Percentiles rank a stretch among this genome's conserved stretches.
phyloP scores from a whole-genome alignment of 768 basidiomycete species.

The Cubamyces sp. region DNA sequence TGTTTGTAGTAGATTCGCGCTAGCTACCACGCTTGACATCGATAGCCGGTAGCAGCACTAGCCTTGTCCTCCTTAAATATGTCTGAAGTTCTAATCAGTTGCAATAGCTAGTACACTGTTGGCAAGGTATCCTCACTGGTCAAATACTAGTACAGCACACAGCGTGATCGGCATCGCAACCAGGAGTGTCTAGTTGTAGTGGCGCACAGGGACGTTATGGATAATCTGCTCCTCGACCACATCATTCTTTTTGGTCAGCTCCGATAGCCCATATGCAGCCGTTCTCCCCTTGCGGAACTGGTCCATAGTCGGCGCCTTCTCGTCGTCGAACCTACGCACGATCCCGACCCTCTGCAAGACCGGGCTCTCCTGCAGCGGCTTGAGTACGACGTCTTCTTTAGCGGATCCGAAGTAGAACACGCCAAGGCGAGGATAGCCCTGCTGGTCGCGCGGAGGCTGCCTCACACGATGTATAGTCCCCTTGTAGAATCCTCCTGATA shows the following conservation, averaged over 20 bases:
- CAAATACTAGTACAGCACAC: background rate
- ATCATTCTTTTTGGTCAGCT: slow-evolving; percentile 35
- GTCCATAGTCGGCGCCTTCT: slow-evolving; percentile 36
- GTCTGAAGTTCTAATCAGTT: no score
- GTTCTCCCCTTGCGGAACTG: slow-evolving; percentile 37
- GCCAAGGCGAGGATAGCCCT: slow-evolving; percentile 40
- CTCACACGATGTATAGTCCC: slow-evolving; percentile 44
- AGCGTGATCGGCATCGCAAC: background rate
- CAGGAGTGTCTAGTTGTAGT: slow-evolving; percentile 33
- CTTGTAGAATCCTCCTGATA: slow-evolving; percentile 43
- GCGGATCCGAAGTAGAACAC: slow-evolving; percentile 41
- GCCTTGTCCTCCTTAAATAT: no score
- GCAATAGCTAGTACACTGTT: no score
- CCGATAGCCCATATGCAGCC: slow-evolving; percentile 36
- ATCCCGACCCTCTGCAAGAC: slow-evolving; percentile 38
- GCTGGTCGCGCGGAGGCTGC: slow-evolving; percentile 42
- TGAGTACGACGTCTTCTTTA: slow-evolving; percentile 36
- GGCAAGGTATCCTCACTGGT: no score
- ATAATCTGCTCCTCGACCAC: slow-evolving; percentile 40
- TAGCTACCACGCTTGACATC: background rate
- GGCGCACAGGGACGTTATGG: slow-evolving; percentile 38
- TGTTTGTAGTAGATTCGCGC: no score
- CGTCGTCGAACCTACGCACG: slow-evolving; percentile 33
- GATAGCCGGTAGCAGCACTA: background rate
- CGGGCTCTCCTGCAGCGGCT: slow-evolving; percentile 36